Conservation (phyloP, 805 yeast species). For the Starmerella kuoi region DNA sequence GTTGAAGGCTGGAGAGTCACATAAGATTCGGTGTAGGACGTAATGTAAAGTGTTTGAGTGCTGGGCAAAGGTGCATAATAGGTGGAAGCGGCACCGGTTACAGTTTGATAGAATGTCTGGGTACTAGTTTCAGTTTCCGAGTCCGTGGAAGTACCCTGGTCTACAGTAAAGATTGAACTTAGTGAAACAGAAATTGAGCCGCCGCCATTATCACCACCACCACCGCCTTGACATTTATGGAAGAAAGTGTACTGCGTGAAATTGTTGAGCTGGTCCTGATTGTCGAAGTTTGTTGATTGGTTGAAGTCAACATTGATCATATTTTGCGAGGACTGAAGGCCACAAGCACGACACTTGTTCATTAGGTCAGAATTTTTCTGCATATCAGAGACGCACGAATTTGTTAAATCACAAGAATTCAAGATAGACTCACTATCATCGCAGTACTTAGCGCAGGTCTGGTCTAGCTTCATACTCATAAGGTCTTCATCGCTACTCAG, state of each 20-base stretch:
- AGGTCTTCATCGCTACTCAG: not conserved
- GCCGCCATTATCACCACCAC: slow-evolving; percentile 7
- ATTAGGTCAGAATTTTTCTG: slow-evolving; percentile 5
- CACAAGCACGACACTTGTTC: slow-evolving; percentile 17
- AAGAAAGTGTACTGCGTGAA: slow-evolving; percentile 18
- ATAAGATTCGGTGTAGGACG: not conserved
- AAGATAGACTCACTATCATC: slow-evolving; percentile 14
- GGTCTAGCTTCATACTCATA: slow-evolving; percentile 9
- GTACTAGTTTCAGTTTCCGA: slow-evolving; percentile 3
- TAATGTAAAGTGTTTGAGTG: not conserved
- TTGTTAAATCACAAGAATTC: slow-evolving; percentile 9
- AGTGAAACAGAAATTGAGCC: not conserved
- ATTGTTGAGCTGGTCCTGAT: slow-evolving; percentile 14
- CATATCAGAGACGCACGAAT: slow-evolving; percentile 7
- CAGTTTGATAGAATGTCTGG: slow-evolving; percentile 9
- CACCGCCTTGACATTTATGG: slow-evolving; percentile 3
- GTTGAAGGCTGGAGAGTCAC: not conserved
- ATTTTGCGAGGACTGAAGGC: slow-evolving; percentile 11
- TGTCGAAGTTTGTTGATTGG: slow-evolving; percentile 12
- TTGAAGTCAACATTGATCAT: slow-evolving; percentile 14
- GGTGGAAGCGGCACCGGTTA: slow-evolving; percentile 7
- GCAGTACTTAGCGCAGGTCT: slow-evolving; percentile 12
- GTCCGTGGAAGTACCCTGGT: slow-evolving; percentile 6
- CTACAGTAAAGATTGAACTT: slow-evolving; percentile 1
- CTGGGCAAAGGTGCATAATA: slow-evolving; percentile 11